Percentiles rank a stretch among this genome's conserved stretches.
Evolutionary conservation across 257 asterid species (phyloP).

Genomic region (Plantago elongata): DNA sequence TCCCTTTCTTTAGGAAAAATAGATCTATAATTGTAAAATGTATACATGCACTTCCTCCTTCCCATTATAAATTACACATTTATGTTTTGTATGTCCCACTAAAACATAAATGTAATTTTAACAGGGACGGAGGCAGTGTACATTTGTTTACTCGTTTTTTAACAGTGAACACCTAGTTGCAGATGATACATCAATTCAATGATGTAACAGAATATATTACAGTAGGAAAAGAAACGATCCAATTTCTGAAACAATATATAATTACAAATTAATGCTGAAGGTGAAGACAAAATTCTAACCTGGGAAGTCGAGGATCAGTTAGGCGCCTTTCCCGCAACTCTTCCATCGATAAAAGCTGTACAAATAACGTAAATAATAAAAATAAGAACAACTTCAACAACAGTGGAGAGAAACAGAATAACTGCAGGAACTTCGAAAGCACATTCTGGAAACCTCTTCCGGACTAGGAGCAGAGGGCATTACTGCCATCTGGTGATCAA

Average conservation of each 20-base stretch:
- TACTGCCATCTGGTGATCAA: slow-evolving; percentile 67
- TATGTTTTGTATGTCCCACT: too few relatives aligned
- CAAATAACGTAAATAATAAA: slow-evolving; percentile 11
- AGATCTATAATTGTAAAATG: too few relatives aligned
- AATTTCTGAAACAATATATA: neutral
- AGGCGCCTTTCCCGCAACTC: slow-evolving; percentile 80
- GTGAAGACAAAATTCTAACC: slow-evolving; percentile 36
- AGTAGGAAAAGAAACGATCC: neutral
- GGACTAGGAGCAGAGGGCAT: slow-evolving; percentile 81
- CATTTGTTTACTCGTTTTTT: too few relatives aligned
- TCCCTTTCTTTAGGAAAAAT: too few relatives aligned
- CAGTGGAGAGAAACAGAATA: slow-evolving; percentile 6
- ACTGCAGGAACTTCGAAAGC: slow-evolving; percentile 13
- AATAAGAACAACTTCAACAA: slow-evolving; percentile 11
- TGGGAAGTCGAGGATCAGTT: slow-evolving; percentile 90
- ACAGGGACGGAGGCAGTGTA: too few relatives aligned
- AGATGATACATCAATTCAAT: too few relatives aligned
- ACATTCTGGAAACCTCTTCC: slow-evolving; percentile 50
- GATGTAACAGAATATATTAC: slow-evolving; percentile 6
- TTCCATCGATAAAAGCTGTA: slow-evolving; percentile 85
- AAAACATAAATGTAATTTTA: too few relatives aligned
- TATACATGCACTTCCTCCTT: too few relatives aligned
- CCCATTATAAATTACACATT: too few relatives aligned
- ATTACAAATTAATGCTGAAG: slow-evolving; percentile 1
- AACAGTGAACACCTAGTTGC: too few relatives aligned